Percentiles rank a stretch among this genome's conserved stretches.
Evolutionary conservation across 1,284 basidiomycete species (phyloP).

Genomic region (Stygiomarasmius scandens): DNA sequence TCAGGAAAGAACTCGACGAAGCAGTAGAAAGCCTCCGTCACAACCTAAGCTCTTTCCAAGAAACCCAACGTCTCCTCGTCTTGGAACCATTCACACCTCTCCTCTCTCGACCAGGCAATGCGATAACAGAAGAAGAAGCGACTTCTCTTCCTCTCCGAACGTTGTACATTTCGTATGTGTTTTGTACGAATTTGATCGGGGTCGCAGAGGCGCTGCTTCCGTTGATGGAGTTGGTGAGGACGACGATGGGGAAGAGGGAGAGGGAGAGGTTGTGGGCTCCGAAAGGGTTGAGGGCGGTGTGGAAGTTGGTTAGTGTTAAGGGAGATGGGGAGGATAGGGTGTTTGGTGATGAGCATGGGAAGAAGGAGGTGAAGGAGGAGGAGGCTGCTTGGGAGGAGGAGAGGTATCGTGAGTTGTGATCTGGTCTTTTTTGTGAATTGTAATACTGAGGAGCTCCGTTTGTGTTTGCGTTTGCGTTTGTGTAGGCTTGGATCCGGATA

Average conservation of each 20-base stretch:
- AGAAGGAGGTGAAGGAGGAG: slow-evolving; percentile 16
- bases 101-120: slow-evolving; percentile 15
- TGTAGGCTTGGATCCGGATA: slow-evolving; percentile 51
- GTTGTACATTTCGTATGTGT: slow-evolving; percentile 51
- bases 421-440: not conserved
- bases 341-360: slow-evolving; percentile 5
- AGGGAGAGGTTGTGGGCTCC: slow-evolving; percentile 54
- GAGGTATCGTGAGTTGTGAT: slow-evolving; percentile 42
- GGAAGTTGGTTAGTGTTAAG: slow-evolving; percentile 34
- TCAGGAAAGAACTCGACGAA: slow-evolving; percentile 38
- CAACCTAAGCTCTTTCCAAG: slow-evolving; percentile 44
- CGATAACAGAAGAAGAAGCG: not conserved
- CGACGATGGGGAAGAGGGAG: slow-evolving; percentile 40
- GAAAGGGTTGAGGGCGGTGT: slow-evolving; percentile 46
- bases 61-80: slow-evolving; percentile 42
- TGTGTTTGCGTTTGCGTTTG: not conserved
- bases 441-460: not conserved
- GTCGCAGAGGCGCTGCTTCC: slow-evolving; percentile 45
- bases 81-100: slow-evolving; percentile 49
- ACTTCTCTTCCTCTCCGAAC: slow-evolving; percentile 35
- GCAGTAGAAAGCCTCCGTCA: slow-evolving; percentile 37
- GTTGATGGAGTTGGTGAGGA: slow-evolving; percentile 46
- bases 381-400: slow-evolving; percentile 30
- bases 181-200: slow-evolving; percentile 45
- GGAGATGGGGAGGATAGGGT: slow-evolving; percentile 27